Conservation (phyloP, 2,329 filamentous ascomycete genomes). For the Coniochaeta pulveracea region DNA sequence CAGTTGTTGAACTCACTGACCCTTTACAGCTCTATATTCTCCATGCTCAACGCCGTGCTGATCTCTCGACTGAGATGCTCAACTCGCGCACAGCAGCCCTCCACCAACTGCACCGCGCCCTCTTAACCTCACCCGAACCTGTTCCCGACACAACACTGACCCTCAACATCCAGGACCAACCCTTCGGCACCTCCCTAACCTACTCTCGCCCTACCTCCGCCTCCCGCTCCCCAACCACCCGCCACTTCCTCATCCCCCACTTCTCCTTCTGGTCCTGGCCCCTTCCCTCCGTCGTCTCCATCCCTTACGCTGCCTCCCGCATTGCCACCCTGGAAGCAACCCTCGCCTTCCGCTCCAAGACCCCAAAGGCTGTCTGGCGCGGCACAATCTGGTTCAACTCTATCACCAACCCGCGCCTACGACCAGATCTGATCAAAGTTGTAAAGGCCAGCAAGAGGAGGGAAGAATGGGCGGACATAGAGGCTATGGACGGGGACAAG, state of each 20-base stretch:
- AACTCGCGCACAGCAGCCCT: constrained; percentile 38
- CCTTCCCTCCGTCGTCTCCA: constrained; percentile 34
- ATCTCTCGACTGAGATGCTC: constrained; percentile 32
- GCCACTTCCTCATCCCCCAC: constrained; percentile 41
- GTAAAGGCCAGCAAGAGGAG: constrained; percentile 30
- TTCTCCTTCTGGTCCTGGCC: constrained; percentile 45
- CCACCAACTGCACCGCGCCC: constrained; percentile 39
- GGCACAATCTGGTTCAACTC: constrained; percentile 40
- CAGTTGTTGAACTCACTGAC: not conserved
- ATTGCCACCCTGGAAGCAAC: constrained; percentile 24
- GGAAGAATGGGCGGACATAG: constrained; percentile 36
- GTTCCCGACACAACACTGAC: constrained; percentile 40
- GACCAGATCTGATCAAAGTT: constrained; percentile 25
- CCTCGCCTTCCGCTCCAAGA: constrained; percentile 20
- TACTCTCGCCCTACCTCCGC: constrained; percentile 34
- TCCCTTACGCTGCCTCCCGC: constrained; percentile 24
- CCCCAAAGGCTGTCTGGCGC: constrained; percentile 34
- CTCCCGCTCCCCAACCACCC: constrained; percentile 14
- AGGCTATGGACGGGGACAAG: constrained; percentile 24
- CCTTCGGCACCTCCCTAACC: constrained; percentile 28
- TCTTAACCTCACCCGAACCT: constrained; percentile 34
- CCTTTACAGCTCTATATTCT: constrained; percentile 31
- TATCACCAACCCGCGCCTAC: constrained; percentile 25
- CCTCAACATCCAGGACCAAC: constrained; percentile 39
- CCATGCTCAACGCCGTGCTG: constrained; percentile 24